Base-by-base conservation (phyloP, 768 basidiomycete genomes). In the Megacollybia marginata region DNA sequence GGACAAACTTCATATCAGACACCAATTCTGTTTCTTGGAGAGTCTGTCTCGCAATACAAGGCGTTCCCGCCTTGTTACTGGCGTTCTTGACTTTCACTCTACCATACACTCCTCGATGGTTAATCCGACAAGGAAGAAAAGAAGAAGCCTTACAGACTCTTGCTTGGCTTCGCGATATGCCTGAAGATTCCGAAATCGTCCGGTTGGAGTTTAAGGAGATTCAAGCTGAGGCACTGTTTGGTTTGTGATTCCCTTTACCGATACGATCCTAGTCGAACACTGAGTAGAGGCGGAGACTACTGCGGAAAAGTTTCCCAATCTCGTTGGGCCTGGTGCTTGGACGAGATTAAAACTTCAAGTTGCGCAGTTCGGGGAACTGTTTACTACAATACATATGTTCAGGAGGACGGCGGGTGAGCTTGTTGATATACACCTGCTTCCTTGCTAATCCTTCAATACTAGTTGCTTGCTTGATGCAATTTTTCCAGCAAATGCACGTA, bases 101-200 rank as follows among this genome's bases (percentile, higher is more conserved):
- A 57, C 71, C 71, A 18, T 70, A 66, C 47, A 72, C 72, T 16
- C 72, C 72, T 16, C 65, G 72, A 46, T 73, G 72, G 67, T 57
- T 73, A 34, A 63, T 66, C 52, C 65, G 68, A 46, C 61, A 65
- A 55, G 67, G 68, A 0, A 65, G 67, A 7, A 62, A 62, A 43
- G 58, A 57, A 5, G 70, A 74, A 38, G 69, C 70, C 7, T 47
- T 67, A 19, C 45, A 54, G 12, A 68, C 65, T 2, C 49, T 73
- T 9, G 63, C 67, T 2, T 58, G 59, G 51, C 52, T 72, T 33
- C 67, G 71, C 49, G 61, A 61, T 32, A 65, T 63, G 42, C 60
- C 65, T 5, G 49, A 56, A 7, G 60, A 68, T 46, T 55, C 69
- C 2, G 33, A 60, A 34, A 50, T 59, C 1, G 63, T 72, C 7